A percentile compares a stretch with the other conserved stretches of the same genome.
These are phyloP conservation scores for Capronia epimyces DNA, from an alignment of 2,329 filamentous ascomycete genomes.

Conservation along the genomic window DNA sequence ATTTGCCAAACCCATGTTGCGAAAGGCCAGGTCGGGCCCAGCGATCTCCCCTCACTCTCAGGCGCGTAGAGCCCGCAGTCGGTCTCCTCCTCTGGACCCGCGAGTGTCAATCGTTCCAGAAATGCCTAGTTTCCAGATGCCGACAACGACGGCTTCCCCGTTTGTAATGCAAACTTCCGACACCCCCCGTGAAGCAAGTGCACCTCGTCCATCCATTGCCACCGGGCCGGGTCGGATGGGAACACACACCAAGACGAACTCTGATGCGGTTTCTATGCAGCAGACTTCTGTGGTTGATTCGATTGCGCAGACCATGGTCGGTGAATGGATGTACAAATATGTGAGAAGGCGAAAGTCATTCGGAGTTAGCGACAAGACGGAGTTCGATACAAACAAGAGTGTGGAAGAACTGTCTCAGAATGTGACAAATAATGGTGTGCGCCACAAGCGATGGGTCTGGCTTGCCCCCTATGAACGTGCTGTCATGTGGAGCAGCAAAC, in stretches of 20 bases:
- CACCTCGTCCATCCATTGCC: constrained; percentile 28
- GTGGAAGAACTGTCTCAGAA: constrained; percentile 65
- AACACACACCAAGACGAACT: constrained; percentile 42
- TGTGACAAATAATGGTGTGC: constrained; percentile 58
- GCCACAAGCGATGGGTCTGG: constrained; percentile 98
- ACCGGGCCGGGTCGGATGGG: constrained; percentile 45
- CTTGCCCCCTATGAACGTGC: constrained; percentile 91
- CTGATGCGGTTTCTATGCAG: constrained; percentile 56
- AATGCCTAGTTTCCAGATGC: constrained; percentile 33
- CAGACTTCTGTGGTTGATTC: constrained; percentile 84
- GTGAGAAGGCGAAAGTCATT: constrained; percentile 71
- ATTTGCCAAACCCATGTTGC: constrained; percentile 52
- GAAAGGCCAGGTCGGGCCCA: constrained; percentile 75
- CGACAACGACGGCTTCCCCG: constrained; percentile 13
- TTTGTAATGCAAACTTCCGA: constrained; percentile 10
- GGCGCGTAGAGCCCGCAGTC: constrained; percentile 38
- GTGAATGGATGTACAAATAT: constrained; percentile 59
- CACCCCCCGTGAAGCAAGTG: constrained; percentile 24
- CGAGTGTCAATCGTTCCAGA: constrained; percentile 29
- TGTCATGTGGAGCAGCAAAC: constrained; percentile 97
- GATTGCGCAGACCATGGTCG: constrained; percentile 97
- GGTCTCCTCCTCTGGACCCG: constrained; percentile 38
- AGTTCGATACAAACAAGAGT: constrained; percentile 51
- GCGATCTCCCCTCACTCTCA: constrained; percentile 36
- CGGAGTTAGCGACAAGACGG: constrained; percentile 60